Evolutionary conservation across 2,329 filamentous ascomycete species (phyloP), one percentile per base, ranked within the genome.

Genomic region (Nigrospora oryzae): DNA sequence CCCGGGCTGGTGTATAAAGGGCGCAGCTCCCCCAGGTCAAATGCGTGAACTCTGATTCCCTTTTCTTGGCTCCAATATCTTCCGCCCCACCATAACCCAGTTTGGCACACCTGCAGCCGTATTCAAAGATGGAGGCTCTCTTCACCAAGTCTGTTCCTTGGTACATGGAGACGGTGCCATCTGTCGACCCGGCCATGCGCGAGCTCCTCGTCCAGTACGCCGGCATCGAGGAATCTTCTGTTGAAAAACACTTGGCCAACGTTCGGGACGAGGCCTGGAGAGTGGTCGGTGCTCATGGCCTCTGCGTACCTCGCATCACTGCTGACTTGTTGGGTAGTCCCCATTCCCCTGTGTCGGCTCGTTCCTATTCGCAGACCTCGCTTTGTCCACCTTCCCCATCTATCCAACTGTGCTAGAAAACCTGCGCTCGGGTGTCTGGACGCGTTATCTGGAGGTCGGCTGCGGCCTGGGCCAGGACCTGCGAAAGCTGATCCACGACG

Each of bases 361-460:
- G 2, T 42, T 42, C n/a, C 33, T 42, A 3, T 42, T 42, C 34
- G 40, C 40, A 8, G 40, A 42, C 17, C 40, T 42, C n/a, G 40
- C 23, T 2, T 11, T 42, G 3, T 42, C 40, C 4, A 42, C n/a
- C n/a, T 42, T 42, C 19, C 33, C 40, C 19, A n/a, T 42, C 8
- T 42, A 42, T 19, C 19, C 19, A 10, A 23, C 33, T 0, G 30
- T 42, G 8, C 10, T 42, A 5, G 8, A 15, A 12, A 42, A 36
- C 1, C 40, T 42, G 10, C 23, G 36, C 7, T 42, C 40, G 0
- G 40, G 33, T 1, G 5, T n/a, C 2, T 42, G 40, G 40, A 13
- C 33, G 4, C 40, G 40, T 10, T 42, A 42, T 14, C 33, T 36
- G 1, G 40, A 42, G n/a, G 40, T 42, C 5, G 40, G 40, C 11